Conservation (phyloP, 1,139 yeast species). For the Debaryomyces coudertii region DNA sequence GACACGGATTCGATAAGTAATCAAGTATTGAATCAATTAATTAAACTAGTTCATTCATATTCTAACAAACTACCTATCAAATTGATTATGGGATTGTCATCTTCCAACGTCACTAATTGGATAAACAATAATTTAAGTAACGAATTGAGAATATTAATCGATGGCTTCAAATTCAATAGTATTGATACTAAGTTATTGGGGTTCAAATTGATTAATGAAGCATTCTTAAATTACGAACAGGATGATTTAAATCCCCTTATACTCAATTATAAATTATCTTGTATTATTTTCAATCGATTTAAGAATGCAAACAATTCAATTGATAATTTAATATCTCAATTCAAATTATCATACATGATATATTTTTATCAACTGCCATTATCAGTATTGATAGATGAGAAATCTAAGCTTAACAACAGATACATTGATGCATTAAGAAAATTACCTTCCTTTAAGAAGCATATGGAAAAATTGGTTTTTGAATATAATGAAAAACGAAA, state of each 20-base stretch:
- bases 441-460: slow-evolving; percentile 42
- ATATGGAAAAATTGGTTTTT: slow-evolving; percentile 29
- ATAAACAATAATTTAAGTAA: slow-evolving; percentile 36
- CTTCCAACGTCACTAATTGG: slow-evolving; percentile 44
- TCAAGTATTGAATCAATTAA: slow-evolving; percentile 52
- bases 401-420: slow-evolving; percentile 11
- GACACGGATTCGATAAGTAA: slow-evolving; percentile 64
- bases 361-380: slow-evolving; percentile 74
- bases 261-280: slow-evolving; percentile 31
- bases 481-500: slow-evolving; percentile 11
- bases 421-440: slow-evolving; percentile 31
- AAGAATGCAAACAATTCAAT: slow-evolving; percentile 51
- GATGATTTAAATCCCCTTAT: slow-evolving; percentile 22
- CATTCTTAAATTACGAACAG: slow-evolving; percentile 33
- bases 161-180: slow-evolving; percentile 47
- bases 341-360: slow-evolving; percentile 68
- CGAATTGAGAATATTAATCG: slow-evolving; percentile 34
- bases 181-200: slow-evolving; percentile 46
- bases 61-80: slow-evolving; percentile 43
- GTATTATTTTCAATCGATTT: slow-evolving; percentile 40
- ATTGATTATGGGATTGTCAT: slow-evolving; percentile 57
- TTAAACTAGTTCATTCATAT: slow-evolving; percentile 49
- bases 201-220: slow-evolving; percentile 38
- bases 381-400: slow-evolving; percentile 37
- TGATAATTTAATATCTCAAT: slow-evolving; percentile 53